phyloP scores from a whole-genome alignment of 805 yeast species.

The Saccharomycopsis amapae region DNA sequence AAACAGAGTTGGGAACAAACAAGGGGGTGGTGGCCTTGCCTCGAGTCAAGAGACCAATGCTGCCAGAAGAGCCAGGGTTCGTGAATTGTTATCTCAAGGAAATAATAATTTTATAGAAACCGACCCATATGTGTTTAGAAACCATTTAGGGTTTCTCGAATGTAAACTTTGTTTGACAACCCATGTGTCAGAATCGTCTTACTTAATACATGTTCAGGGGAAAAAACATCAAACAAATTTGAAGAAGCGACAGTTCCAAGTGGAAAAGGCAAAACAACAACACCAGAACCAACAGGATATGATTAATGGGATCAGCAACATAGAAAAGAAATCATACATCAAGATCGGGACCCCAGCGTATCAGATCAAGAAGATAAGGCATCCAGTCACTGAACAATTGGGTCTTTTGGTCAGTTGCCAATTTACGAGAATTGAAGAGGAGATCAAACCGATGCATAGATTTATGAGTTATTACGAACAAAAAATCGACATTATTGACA shows the following conservation, averaged over 20 bases:
- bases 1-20: conserved; percentile 82
- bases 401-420: conserved; percentile 65
- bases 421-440: conserved; percentile 39
- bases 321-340: conserved; percentile 39
- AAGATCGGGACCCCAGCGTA: conserved; percentile 73
- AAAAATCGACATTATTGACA: conserved; percentile 40
- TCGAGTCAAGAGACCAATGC: conserved; percentile 62
- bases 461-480: conserved; percentile 76
- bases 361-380: conserved; percentile 60
- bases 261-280: conserved; percentile 30
- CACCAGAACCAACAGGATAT: conserved; percentile 13
- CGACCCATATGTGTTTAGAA: conserved; percentile 81
- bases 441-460: conserved; percentile 54
- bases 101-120: conserved; percentile 35
- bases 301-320: conserved; percentile 18
- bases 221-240: conserved; percentile 72
- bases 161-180: conserved; percentile 80
- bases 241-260: conserved; percentile 43
- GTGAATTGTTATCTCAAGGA: conserved; percentile 43
- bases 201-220: conserved; percentile 79
- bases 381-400: conserved; percentile 45
- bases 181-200: conserved; percentile 74
- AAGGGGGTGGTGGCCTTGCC: conserved; percentile 88
- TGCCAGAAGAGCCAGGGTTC: conserved; percentile 59
- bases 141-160: conserved; percentile 77